Percentiles rank a stretch among this genome's conserved stretches.
These are phyloP conservation scores for Vicia sativa DNA, from an alignment of 306 rosid genomes.

Conservation along the genomic window DNA sequence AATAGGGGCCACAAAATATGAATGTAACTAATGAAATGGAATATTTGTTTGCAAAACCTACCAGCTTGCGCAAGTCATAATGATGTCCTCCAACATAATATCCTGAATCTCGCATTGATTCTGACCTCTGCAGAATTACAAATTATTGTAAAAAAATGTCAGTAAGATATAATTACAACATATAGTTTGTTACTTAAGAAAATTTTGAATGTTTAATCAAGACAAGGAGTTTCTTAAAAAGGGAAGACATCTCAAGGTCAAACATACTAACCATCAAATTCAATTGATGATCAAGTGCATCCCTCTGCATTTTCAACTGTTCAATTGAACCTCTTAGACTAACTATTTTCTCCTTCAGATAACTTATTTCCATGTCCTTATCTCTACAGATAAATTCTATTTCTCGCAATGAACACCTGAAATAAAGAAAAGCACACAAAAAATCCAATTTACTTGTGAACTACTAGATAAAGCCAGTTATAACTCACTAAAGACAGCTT, in stretches of 20 bases:
- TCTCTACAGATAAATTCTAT: conserved; percentile 73
- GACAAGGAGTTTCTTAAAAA: neutral
- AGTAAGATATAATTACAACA: neutral
- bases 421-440: conserved; percentile 26
- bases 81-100: conserved; percentile 57
- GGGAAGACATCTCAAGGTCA: conserved; percentile 22
- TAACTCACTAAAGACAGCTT: neutral
- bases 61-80: conserved; percentile 84
- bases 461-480: conserved; percentile 1
- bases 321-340: conserved; percentile 61
- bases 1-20: conserved; percentile 1
- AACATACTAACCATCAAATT: conserved; percentile 51
- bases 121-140: conserved; percentile 54
- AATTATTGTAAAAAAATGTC: neutral
- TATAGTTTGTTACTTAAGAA: conserved; percentile 5
- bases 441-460: neutral
- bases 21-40: neutral
- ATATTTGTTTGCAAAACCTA: conserved; percentile 38
- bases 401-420: conserved; percentile 78
- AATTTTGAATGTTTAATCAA: neutral
- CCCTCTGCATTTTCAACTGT: conserved; percentile 68
- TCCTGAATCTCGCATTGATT: conserved; percentile 35
- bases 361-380: conserved; percentile 75
- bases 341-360: conserved; percentile 78
- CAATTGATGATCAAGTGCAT: conserved; percentile 76